phyloP scores from a whole-genome alignment of 2,329 filamentous ascomycete species.

The Trichoderma sp. region DNA sequence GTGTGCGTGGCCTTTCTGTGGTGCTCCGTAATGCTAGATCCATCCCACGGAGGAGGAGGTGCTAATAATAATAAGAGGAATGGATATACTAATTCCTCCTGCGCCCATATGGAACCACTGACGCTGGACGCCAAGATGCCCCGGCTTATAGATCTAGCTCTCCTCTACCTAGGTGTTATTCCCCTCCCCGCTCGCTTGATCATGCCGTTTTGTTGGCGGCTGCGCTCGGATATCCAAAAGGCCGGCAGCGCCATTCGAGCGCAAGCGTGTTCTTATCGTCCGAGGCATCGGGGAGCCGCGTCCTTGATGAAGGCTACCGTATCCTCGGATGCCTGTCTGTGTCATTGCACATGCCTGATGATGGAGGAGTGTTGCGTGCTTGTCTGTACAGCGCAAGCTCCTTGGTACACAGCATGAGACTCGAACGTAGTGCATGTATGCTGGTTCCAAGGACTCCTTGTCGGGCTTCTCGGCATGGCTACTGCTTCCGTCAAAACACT shows the following conservation, averaged over 20 bases:
- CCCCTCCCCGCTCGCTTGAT: slow-evolving; percentile 4
- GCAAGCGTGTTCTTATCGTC: no score
- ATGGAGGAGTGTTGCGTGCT: neutral
- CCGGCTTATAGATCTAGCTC: slow-evolving; percentile 12
- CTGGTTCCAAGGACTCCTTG: neutral
- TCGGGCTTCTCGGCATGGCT: slow-evolving; percentile 23
- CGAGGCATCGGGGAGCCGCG: no score
- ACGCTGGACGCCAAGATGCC: neutral
- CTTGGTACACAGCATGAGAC: neutral
- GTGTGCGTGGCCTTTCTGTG: slow-evolving; percentile 1
- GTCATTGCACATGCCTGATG: neutral
- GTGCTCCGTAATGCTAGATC: slow-evolving; percentile 9
- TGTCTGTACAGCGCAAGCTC: neutral
- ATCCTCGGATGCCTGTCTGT: neutral
- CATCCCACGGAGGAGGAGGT: slow-evolving; percentile 12
- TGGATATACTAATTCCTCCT: neutral
- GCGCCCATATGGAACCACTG: slow-evolving; percentile 10
- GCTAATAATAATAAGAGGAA: neutral
- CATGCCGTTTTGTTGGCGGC: neutral
- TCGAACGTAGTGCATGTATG: neutral
- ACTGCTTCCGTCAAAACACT: slow-evolving; percentile 9
- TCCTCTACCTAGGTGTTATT: neutral
- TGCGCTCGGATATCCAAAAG: neutral
- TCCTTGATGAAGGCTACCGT: no score
- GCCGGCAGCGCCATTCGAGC: neutral